These are phyloP conservation scores for Cytospora paraplurivora DNA, from an alignment of 2,329 filamentous ascomycete genomes.

Conservation along the genomic window DNA sequence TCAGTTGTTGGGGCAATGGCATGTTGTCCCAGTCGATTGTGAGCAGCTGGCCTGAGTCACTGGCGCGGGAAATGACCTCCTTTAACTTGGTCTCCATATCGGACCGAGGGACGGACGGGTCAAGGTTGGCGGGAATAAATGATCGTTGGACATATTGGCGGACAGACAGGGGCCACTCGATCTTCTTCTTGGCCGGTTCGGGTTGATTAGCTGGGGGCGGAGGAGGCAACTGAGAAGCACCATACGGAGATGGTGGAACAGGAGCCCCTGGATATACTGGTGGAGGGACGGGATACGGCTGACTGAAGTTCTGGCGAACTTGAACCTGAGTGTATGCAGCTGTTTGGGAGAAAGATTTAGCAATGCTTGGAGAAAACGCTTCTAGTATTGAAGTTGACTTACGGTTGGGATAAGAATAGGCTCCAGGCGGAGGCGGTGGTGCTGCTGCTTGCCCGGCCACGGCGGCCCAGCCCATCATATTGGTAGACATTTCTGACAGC, in stretches of 20 bases:
- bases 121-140: conserved; percentile 73
- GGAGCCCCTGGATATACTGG: conserved; percentile 29
- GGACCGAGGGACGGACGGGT: conserved; percentile 60
- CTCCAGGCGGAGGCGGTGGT: conserved; percentile 30
- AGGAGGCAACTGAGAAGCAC: conserved; percentile 32
- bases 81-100: conserved; percentile 88
- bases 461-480: conserved; percentile 37
- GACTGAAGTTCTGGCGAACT: conserved; percentile 61
- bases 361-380: too few relatives aligned
- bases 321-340: conserved; percentile 64
- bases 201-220: conserved; percentile 35
- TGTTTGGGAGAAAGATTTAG: background rate
- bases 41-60: conserved; percentile 71
- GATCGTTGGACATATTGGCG: conserved; percentile 87
- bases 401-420: conserved; percentile 46
- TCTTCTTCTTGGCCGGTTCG: conserved; percentile 56
- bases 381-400: conserved; percentile 31
- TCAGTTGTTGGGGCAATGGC: conserved; percentile 82
- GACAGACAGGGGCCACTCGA: conserved; percentile 80
- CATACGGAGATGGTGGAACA: conserved; percentile 32
- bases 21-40: conserved; percentile 80
- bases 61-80: conserved; percentile 79
- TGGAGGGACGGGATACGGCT: conserved; percentile 43
- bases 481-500: conserved; percentile 26
- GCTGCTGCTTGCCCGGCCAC: conserved; percentile 45